A percentile compares a stretch with the other conserved stretches of the same genome.
These are phyloP conservation scores for Phycomyces nitens DNA, from an alignment of 192 early-diverging fungal genomes.

Conservation along the genomic window DNA sequence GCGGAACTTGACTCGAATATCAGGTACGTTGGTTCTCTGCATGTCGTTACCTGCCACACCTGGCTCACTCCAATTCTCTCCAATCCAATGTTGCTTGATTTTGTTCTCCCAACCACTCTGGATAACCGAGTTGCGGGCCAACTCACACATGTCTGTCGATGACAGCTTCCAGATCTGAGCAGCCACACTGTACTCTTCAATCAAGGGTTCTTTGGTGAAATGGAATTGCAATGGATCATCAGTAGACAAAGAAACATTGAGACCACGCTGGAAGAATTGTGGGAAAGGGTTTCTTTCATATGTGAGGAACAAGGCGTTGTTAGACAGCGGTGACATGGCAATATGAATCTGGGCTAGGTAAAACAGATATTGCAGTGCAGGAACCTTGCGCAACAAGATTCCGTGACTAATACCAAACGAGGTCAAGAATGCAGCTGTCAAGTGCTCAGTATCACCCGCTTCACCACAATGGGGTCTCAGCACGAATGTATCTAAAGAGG, in stretches of 20 bases:
- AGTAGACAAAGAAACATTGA: constrained; percentile 90
- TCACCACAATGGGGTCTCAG: constrained; percentile 92
- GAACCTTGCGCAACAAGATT: constrained; percentile 90
- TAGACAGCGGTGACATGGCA: constrained; percentile 95
- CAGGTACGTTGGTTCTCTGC: constrained; percentile 89
- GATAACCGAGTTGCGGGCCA: constrained; percentile 84
- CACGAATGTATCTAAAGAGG: constrained; percentile 77
- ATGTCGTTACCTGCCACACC: constrained; percentile 82
- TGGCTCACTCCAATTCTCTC: constrained; percentile 67
- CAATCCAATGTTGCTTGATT: constrained; percentile 90
- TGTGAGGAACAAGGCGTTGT: constrained; percentile 92
- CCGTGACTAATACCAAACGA: constrained; percentile 89
- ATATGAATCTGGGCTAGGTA: constrained; percentile 95
- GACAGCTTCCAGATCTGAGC: constrained; percentile 96
- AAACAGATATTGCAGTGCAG: constrained; percentile 91
- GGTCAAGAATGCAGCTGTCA: constrained; percentile 85
- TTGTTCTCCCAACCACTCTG: constrained; percentile 89
- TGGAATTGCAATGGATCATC: constrained; percentile 98
- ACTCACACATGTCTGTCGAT: constrained; percentile 91
- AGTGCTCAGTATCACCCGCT: constrained; percentile 92
- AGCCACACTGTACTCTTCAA: constrained; percentile 94
- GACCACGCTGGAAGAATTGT: constrained; percentile 87
- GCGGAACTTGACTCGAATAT: constrained; percentile 79
- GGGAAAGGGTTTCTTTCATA: constrained; percentile 92
- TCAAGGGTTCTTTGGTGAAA: constrained; percentile 93